These are phyloP conservation scores for Corynascus novoguineensis DNA, from an alignment of 495 filamentous ascomycete species.

Conservation along the genomic window DNA sequence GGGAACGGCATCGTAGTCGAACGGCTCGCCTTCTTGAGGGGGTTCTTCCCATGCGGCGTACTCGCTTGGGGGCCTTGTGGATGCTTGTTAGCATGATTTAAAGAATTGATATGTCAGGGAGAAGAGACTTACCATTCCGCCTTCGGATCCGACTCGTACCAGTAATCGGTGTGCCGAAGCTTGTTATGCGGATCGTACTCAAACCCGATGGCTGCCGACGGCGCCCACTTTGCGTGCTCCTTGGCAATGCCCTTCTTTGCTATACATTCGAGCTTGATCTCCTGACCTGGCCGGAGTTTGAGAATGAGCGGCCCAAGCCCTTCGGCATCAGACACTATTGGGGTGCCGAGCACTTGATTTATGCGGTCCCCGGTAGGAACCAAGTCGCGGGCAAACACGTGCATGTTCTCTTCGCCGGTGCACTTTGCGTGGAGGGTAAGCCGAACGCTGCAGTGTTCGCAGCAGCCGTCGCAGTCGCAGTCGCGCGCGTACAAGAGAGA, in stretches of 20 bases:
- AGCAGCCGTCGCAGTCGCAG: conserved; percentile 92
- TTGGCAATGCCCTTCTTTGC: conserved; percentile 98
- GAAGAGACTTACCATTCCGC: conserved; percentile 74
- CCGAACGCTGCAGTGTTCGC: conserved; percentile 80
- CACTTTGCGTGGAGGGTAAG: conserved; percentile 79
- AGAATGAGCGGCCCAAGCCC: conserved; percentile 75
- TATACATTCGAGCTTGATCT: conserved; percentile 81
- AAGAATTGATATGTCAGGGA: not conserved
- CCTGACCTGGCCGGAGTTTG: conserved; percentile 82
- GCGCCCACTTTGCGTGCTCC: conserved; percentile 97
- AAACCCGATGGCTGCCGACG: conserved; percentile 85
- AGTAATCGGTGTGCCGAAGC: conserved; percentile 78
- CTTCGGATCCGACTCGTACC: conserved; percentile 81
- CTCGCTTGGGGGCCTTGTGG: conserved; percentile 69
- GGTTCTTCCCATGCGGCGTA: conserved; percentile 85
- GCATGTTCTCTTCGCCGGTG: conserved; percentile 75
- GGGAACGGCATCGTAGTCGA: conserved; percentile 86
- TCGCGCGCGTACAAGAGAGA: conserved; percentile 83
- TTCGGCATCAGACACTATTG: conserved; percentile 79
- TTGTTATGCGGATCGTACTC: conserved; percentile 98
- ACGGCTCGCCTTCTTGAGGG: conserved; percentile 70
- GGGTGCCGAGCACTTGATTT: conserved; percentile 56
- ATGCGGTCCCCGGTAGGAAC: conserved; percentile 66
- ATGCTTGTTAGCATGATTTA: conserved; percentile 2
- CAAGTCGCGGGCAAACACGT: conserved; percentile 83